Conservation (phyloP, 345 rosid genomes). For the Syzygium aromaticum region DNA sequence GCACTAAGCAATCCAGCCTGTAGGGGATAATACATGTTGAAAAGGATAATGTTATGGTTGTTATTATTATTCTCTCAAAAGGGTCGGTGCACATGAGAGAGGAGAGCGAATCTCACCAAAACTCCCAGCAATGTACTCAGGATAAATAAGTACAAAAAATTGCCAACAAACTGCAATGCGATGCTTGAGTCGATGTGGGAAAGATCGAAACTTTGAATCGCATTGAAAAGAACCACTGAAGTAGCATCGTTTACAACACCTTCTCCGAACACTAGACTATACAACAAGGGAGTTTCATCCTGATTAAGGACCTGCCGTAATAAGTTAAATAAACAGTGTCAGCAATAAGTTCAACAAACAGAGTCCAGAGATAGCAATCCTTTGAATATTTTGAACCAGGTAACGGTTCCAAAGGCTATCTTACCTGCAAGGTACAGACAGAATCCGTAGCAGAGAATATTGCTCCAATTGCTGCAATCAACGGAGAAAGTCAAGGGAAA, state of each 20-base stretch:
- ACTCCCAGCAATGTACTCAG: conserved; percentile 79
- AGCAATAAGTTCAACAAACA: not conserved
- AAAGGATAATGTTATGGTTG: not conserved
- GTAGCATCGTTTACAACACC: conserved; percentile 98
- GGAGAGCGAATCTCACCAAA: conserved; percentile 29
- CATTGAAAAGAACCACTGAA: conserved; percentile 93
- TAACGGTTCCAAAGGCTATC: not conserved
- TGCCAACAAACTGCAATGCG: conserved; percentile 55
- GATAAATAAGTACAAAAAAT: conserved; percentile 65
- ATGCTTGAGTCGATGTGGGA: conserved; percentile 44
- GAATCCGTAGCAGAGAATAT: conserved; percentile 98
- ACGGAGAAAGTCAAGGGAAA: conserved; percentile 1
- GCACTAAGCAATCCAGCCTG: conserved; percentile 96
- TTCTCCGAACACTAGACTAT: conserved; percentile 94
- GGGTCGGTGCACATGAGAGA: not conserved
- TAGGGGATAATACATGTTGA: conserved; percentile 4
- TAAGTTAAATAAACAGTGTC: not conserved
- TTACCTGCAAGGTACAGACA: conserved; percentile 95
- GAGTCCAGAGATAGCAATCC: not conserved
- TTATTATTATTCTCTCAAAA: not conserved
- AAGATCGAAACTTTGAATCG: conserved; percentile 80
- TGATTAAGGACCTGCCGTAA: conserved; percentile 74
- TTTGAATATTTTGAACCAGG: not conserved
- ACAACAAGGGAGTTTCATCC: conserved; percentile 82
- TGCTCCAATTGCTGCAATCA: conserved; percentile 79